These are phyloP conservation scores for Beauveria bassiana DNA, from an alignment of 2,329 filamentous ascomycete genomes.

Conservation along the genomic window DNA sequence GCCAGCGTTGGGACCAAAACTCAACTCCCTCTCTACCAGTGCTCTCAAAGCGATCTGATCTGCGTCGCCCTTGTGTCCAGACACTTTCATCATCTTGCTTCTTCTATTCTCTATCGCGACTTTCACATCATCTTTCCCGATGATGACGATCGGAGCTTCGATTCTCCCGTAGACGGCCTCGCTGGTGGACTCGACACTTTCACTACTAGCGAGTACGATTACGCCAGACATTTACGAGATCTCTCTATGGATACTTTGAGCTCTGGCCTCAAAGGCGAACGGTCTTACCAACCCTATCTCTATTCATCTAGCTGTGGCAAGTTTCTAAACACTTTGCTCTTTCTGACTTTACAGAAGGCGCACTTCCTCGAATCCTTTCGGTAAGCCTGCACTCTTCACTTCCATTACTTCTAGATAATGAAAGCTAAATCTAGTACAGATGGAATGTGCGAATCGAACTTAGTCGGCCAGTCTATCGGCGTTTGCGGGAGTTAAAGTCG, in stretches of 20 bases:
- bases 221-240: conserved; percentile 48
- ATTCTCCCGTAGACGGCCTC: conserved; percentile 48
- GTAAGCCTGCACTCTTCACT: conserved; percentile 27
- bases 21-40: conserved; percentile 28
- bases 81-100: conserved; percentile 50
- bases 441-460: conserved; percentile 61
- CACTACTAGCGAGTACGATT: conserved; percentile 55
- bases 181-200: conserved; percentile 54
- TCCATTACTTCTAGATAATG: not conserved
- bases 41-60: conserved; percentile 44
- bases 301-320: conserved; percentile 52
- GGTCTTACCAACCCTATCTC: conserved; percentile 45
- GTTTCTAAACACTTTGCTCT: conserved; percentile 54
- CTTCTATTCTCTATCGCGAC: conserved; percentile 50
- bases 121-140: conserved; percentile 56
- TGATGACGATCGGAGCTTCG: conserved; percentile 44
- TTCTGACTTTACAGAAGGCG: conserved; percentile 48
- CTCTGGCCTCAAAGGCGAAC: conserved; percentile 44
- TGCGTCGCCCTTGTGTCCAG: conserved; percentile 51
- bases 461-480: conserved; percentile 48
- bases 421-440: conserved; percentile 23
- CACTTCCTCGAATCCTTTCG: conserved; percentile 47
- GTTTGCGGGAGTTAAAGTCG: conserved; percentile 44
- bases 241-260: conserved; percentile 49
- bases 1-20: not conserved